Evolutionary conservation across 2,329 filamentous ascomycete genomes (phyloP), one percentile per base, ranked within the genome.

Genomic region (Xylaria sp.): DNA sequence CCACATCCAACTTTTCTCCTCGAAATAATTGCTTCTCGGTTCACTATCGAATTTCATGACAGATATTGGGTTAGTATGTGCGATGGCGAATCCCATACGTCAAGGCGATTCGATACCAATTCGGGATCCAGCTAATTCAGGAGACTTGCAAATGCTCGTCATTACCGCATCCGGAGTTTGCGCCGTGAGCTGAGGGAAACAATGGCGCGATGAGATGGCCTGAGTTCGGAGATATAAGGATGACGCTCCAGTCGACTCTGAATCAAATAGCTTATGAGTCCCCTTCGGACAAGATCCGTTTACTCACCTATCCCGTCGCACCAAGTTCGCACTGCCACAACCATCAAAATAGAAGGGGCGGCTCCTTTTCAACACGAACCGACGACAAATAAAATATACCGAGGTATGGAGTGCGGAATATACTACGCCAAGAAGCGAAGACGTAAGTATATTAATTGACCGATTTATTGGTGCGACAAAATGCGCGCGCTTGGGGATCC

Each of bases 211-310:
- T n/a, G n/a, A 48, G 8, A 9, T 5, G 46, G 5, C 13, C 46
- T 16, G 13, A 48, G 7, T 18, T 8, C 51, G 46, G 46, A 54
- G 19, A 30, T 30, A n/a, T n/a, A 16, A 48, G 44, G 13, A n/a
- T 57, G 54, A 48, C 54, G 49, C 57, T 57, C 59, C 59, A 57
- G 57, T 64, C 59, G 59, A 64, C 56, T 57, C 50, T 59, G 39
- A 54, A 54, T 58, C 59, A 11, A 37, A n/a, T 16, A 39, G 10
- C 30, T 49, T 7, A 16, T 10, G 35, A 16, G 11, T 18, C 13
- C 39, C 19, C 46, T 42, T 42, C 3, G 9, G 8, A 10, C 7
- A 42, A 9, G 37, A 42, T 42, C 23, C 23, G 23, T 30, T 7
- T 42, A 13, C 37, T 42, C 8, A 13, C 37, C 37, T 9, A 4